These are phyloP conservation scores for Phialocephala subalpina DNA, from an alignment of 2,329 filamentous ascomycete species.

Conservation along the genomic window DNA sequence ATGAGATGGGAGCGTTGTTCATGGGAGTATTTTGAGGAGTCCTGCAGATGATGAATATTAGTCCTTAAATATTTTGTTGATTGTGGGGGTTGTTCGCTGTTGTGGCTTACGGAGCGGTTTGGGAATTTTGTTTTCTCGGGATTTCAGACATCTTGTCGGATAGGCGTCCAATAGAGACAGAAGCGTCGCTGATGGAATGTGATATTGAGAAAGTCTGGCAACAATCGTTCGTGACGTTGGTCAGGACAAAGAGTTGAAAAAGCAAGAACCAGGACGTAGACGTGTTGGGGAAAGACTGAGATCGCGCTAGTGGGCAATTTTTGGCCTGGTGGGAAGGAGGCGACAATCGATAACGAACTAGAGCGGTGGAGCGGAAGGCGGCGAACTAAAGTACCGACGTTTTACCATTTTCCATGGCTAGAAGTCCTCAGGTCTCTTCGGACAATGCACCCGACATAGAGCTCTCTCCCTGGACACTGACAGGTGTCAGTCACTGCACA, in stretches of 20 bases:
- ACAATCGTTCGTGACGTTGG: slow-evolving; percentile 15
- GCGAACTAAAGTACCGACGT: not conserved
- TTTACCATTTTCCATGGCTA: not conserved
- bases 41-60: slow-evolving; percentile 55
- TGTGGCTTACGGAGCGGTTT: slow-evolving; percentile 68
- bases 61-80: slow-evolving; percentile 13
- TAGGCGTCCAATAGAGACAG: slow-evolving; percentile 1
- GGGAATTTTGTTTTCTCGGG: slow-evolving; percentile 67
- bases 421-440: slow-evolving; percentile 2
- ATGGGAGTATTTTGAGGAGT: slow-evolving; percentile 98
- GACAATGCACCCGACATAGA: not conserved
- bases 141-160: slow-evolving; percentile 63
- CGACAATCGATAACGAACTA: too few relatives aligned
- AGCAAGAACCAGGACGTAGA: not conserved
- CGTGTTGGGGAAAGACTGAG: not conserved
- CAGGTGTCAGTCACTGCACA: slow-evolving; percentile 14
- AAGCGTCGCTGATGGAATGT: not conserved
- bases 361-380: too few relatives aligned
- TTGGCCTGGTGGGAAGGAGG: too few relatives aligned
- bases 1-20: slow-evolving; percentile 95
- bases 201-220: not conserved
- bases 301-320: not conserved
- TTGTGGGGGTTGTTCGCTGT: slow-evolving; percentile 21
- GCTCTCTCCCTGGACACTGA: slow-evolving; percentile 12
- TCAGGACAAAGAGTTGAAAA: slow-evolving; percentile 8